Percentiles rank a stretch among this genome's conserved stretches.
Evolutionary conservation across 78 protist genomes (phyloP).

Genomic region (Dictyostelium discoideum): dicty_2.7 NC_007090.3:1948501-1949000

Average conservation of each 20-base stretch:
- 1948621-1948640: slow-evolving; percentile 59
- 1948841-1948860: slow-evolving; percentile 52
- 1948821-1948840: slow-evolving; percentile 36
- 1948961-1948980: slow-evolving; percentile 54
- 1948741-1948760: slow-evolving; percentile 92
- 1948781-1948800: slow-evolving; percentile 70
- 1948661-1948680: slow-evolving; percentile 71
- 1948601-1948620: slow-evolving; percentile 94
- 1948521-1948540: slow-evolving; percentile 86
- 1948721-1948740: slow-evolving; percentile 88
- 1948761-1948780: slow-evolving; percentile 87
- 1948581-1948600: slow-evolving; percentile 93
- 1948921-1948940: slow-evolving; percentile 80
- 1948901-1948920: slow-evolving; percentile 70
- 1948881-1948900: slow-evolving; percentile 56
- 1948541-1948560: slow-evolving; percentile 89
- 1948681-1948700: slow-evolving; percentile 90
- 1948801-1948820: neutral
- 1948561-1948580: slow-evolving; percentile 82
- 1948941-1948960: slow-evolving; percentile 68
- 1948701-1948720: slow-evolving; percentile 94
- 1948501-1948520: slow-evolving; percentile 97
- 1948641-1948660: slow-evolving; percentile 28
- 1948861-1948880: slow-evolving; percentile 11
- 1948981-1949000: slow-evolving; percentile 69